phyloP scores from a whole-genome alignment of 495 filamentous ascomycete genomes.

The Emericellopsis terricola region DNA sequence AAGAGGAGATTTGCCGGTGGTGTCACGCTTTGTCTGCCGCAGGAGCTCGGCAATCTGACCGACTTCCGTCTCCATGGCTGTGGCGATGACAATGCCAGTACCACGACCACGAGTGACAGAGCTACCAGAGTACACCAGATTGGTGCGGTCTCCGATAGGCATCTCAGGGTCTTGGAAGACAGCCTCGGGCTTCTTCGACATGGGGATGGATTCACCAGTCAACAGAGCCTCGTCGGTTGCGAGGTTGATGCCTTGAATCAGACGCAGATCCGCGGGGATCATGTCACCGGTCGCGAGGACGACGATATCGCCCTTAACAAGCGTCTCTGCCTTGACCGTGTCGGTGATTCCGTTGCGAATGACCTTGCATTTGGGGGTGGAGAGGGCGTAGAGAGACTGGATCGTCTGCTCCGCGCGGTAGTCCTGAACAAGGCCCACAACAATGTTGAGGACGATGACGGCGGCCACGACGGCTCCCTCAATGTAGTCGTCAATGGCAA shows the following conservation, averaged over 20 bases:
- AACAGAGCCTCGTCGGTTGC: conserved; percentile 58
- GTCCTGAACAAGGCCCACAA: conserved; percentile 56
- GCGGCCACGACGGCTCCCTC: conserved; percentile 60
- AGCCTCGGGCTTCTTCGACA: conserved; percentile 32
- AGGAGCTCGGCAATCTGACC: conserved; percentile 51
- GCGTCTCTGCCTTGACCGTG: conserved; percentile 39
- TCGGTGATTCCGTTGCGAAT: conserved; percentile 36
- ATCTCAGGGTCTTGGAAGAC: conserved; percentile 24
- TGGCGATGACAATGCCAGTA: conserved; percentile 49
- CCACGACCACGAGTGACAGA: conserved; percentile 55
- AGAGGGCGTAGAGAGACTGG: conserved; percentile 45
- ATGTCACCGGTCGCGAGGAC: conserved; percentile 50
- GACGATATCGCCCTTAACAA: conserved; percentile 58
- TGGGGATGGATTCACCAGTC: conserved; percentile 62
- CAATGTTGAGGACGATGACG: conserved; percentile 55
- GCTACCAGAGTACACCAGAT: conserved; percentile 54
- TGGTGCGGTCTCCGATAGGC: conserved; percentile 49
- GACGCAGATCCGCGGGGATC: conserved; percentile 48
- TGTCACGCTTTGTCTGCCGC: conserved; percentile 16
- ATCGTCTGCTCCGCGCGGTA: conserved; percentile 60
- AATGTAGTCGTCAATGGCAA: conserved; percentile 54
- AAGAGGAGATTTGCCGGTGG: conserved; percentile 11
- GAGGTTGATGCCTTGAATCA: conserved; percentile 52
- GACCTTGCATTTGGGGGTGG: conserved; percentile 48
- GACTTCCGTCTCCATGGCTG: conserved; percentile 55